Conservation (phyloP, 1,139 yeast genomes). For the Scheffersomyces lignicola region DNA sequence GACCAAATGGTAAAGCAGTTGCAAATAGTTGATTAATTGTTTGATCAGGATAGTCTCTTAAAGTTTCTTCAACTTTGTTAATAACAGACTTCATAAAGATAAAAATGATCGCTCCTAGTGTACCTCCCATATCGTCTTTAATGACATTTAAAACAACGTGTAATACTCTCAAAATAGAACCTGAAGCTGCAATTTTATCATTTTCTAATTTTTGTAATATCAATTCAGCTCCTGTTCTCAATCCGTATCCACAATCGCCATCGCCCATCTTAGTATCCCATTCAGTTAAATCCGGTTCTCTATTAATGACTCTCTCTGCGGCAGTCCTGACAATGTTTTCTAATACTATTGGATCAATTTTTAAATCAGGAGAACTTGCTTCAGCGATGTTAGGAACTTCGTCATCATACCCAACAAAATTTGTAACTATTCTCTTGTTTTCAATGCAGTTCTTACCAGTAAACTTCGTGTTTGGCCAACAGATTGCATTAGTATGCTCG, state of each 20-base stretch:
- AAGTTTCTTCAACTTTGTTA: constrained; percentile 25
- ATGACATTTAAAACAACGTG: constrained; percentile 39
- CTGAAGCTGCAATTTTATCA: constrained; percentile 19
- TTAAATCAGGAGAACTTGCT: constrained; percentile 18
- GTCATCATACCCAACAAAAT: constrained; percentile 32
- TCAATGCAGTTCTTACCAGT: constrained; percentile 28
- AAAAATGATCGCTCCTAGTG: constrained; percentile 50
- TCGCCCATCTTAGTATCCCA: constrained; percentile 56
- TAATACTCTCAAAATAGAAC: constrained; percentile 26
- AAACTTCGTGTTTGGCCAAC: constrained; percentile 39
- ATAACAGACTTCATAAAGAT: constrained; percentile 47
- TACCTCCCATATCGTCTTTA: constrained; percentile 56
- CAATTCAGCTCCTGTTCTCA: constrained; percentile 43
- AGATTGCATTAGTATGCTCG: constrained; percentile 33
- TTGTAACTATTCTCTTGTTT: constrained; percentile 32
- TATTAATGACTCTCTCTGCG: constrained; percentile 35
- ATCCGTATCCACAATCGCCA: constrained; percentile 54
- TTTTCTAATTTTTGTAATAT: constrained; percentile 31
- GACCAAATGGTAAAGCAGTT: constrained; percentile 26
- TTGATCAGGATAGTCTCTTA: constrained; percentile 15
- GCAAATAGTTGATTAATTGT: constrained; percentile 22
- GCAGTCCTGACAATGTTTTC: constrained; percentile 32
- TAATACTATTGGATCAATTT: constrained; percentile 30
- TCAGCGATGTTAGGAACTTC: constrained; percentile 19
- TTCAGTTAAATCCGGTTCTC: constrained; percentile 47